Evolutionary conservation across 352 stramenopile species (phyloP), one percentile per base, ranked within the genome.

Genomic region (Phytophthora quininea): DNA sequence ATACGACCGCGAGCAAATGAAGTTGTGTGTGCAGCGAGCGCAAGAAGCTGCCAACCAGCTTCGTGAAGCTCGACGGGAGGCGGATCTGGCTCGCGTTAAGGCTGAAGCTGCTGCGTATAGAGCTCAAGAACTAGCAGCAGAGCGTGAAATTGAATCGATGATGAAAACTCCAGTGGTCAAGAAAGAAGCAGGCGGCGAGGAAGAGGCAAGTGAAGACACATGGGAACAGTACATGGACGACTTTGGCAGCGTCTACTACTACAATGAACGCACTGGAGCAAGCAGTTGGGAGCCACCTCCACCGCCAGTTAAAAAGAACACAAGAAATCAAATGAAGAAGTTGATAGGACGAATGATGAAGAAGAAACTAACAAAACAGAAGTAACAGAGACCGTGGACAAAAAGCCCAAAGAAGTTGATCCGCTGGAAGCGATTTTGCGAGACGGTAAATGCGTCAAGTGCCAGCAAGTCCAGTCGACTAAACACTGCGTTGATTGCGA

Each of bases 231-330:
- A 79, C 10, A 24, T 14, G 3, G 80, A 90, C 54, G 74, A 76
- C 30, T 79, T 83, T 55, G 80, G 73, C 7, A 84, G 89, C n/a
- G 42, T 54, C 11, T 93, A 93, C 33, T 93, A 80, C 69, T 92
- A 81, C 66, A 91, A 92, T 33, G 55, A 74, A 8, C 51, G 29
- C 2, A 90, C 80, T 4, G 67, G 61, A 19, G 71, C 84, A 59
- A 90, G 78, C 42, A 66, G 67, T 5, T 93, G 86, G 86, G 79
- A 86, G 10, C 67, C 71, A 48, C 82, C 79, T 24, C 42, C 61
- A 4, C 54, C 32, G 30, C 42, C 31, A 15, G 31, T n/a, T 24
- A 43, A 15, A 29, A 59, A 49, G 27, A 49, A 54, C 8, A 11
- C 35, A 24, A 24, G 19, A 24, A 24, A 24, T 24, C 19, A 24